Base-by-base conservation (phyloP, 495 filamentous ascomycete species). In the Hypoxylon lenormandii region DNA sequence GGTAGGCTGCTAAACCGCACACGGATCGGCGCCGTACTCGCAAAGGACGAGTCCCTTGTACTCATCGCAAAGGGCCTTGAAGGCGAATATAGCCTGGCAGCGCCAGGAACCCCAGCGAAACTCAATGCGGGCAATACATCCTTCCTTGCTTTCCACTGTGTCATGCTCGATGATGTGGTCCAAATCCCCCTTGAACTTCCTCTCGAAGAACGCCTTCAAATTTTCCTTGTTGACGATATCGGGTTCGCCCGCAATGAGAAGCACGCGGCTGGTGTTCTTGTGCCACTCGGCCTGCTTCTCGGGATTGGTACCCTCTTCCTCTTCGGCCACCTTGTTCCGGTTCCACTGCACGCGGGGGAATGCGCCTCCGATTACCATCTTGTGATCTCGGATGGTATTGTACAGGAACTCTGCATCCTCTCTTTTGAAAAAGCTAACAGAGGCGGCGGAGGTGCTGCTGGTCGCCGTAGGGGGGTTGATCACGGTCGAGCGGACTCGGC, bases 41-140 rank as follows among this genome's bases (percentile, higher is more conserved):
- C 36, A 23, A 0, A 53, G 4, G 3, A 59, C 6, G 18, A 59
- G 43, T 18, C 68, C 68, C 0, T 16, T 15, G 4, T 66, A 46
- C 69, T 81, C 78, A 28, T 72, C 47, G 5, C 58, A 45, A 0
- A 82, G 53, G 0, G 79, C 69, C 69, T 77, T 75, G 1, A 72
- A 51, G 0, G 75, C 79, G 1, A 73, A 76, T 33, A 76, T 66
- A 0, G 79, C 70, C 63, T 82, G 79, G 28, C 73, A 75, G 0
- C 79, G 75, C 16, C 73, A 80, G 0, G 77, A 80, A 3, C 80
- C 80, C 36, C 81, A 82, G 0, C 76, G 74, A 42, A 76, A 78
- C 65, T 82, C 80, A 0, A 62, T 5, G 5, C 68, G 57, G 15
- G 43, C 26, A 16, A 66, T 42, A 3, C 52, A 57, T 0, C 62